Evolutionary conservation across 768 basidiomycete species (phyloP).

Genomic region (Tricholomella constricta): DNA sequence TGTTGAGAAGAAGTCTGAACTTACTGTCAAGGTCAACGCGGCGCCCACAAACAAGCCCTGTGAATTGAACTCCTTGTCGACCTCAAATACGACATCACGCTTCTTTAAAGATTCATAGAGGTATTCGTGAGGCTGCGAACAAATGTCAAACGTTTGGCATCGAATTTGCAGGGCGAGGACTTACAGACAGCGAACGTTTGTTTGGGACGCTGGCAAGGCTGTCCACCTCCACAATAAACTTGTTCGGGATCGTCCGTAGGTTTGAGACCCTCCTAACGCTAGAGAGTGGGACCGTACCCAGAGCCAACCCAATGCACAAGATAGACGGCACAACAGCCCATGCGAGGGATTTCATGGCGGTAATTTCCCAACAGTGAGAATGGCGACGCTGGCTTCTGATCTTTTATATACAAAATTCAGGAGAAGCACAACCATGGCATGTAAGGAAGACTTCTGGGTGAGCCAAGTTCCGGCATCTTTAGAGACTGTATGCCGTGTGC

Average conservation of each 20-base stretch:
- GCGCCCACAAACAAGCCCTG: constrained; percentile 61
- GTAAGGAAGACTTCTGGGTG: constrained; percentile 4
- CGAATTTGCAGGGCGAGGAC: neutral
- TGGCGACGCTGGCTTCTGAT: neutral
- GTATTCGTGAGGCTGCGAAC: constrained; percentile 45
- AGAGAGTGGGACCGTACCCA: constrained; percentile 36
- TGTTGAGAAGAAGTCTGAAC: constrained; percentile 15
- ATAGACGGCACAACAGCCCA: constrained; percentile 29
- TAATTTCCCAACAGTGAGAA: constrained; percentile 8
- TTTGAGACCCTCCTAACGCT: constrained; percentile 39
- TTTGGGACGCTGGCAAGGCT: constrained; percentile 34
- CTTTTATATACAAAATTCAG: neutral
- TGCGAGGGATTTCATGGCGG: constrained; percentile 36
- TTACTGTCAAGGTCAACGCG: constrained; percentile 48
- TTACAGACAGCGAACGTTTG: constrained; percentile 31
- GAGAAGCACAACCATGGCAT: constrained; percentile 4
- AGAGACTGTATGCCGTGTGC: neutral
- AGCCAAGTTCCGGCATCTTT: neutral
- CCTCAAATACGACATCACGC: constrained; percentile 44
- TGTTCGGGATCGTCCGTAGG: constrained; percentile 44
- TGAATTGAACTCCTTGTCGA: constrained; percentile 54
- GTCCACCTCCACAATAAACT: constrained; percentile 62
- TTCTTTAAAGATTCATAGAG: constrained; percentile 51
- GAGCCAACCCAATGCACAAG: constrained; percentile 25
- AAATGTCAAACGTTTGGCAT: too few species aligned